phyloP scores from a whole-genome alignment of 2,329 filamentous ascomycete species.

The Talaromyces sp. region DNA sequence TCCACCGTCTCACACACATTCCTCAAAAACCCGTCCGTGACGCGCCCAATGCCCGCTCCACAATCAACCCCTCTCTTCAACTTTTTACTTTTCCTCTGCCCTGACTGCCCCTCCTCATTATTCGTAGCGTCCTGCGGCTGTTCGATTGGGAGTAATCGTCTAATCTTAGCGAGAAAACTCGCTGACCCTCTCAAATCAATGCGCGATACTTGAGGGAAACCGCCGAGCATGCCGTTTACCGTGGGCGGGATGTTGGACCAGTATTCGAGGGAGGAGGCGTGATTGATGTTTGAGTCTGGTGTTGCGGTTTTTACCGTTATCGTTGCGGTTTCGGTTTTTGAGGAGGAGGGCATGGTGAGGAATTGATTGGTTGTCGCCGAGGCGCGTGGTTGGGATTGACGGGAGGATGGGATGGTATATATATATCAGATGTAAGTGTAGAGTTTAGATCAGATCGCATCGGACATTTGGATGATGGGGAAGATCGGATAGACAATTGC shows the following conservation, averaged over 20 bases:
- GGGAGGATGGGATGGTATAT: neutral
- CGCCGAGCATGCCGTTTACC: conserved; percentile 71
- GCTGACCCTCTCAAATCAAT: conserved; percentile 70
- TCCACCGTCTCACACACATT: conserved; percentile 71
- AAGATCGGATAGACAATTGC: neutral
- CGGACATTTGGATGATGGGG: neutral
- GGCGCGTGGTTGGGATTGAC: neutral
- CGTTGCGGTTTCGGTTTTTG: neutral
- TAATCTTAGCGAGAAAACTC: conserved; percentile 68
- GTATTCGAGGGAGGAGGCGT: conserved; percentile 33
- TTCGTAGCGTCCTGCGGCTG: neutral
- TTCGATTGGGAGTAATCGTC: conserved; percentile 32
- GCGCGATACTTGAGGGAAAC: conserved; percentile 65
- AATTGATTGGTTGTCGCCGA: neutral
- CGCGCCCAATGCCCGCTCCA: conserved; percentile 73
- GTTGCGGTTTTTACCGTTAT: neutral
- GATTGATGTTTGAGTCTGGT: conserved; percentile 33
- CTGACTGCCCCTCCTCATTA: neutral
- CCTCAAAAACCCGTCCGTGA: conserved; percentile 75
- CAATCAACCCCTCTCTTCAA: conserved; percentile 54
- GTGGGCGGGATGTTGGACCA: conserved; percentile 42
- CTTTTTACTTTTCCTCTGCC: conserved; percentile 20
- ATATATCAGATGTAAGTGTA: neutral
- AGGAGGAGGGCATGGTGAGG: neutral
- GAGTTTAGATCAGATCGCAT: neutral